These are phyloP conservation scores for Chaetomium fimeti DNA, from an alignment of 495 filamentous ascomycete species.

Conservation along the genomic window DNA sequence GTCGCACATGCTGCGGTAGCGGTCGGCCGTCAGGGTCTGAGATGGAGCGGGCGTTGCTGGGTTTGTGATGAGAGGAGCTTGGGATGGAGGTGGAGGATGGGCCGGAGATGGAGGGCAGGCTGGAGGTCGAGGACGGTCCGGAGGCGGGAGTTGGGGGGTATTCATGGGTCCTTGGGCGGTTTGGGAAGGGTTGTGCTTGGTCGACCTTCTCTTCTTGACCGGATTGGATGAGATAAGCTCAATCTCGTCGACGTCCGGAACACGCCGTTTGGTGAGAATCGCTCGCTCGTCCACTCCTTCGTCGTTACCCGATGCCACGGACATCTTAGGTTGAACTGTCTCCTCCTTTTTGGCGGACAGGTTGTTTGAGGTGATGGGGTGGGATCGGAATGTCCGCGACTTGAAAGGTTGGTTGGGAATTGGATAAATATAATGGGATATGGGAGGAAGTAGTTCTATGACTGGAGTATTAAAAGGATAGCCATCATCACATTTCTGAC, in stretches of 20 bases:
- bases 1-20: conserved; percentile 2
- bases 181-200: conserved; percentile 3
- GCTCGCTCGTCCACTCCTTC: background rate
- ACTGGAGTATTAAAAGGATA: no score
- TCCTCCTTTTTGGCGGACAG: conserved; percentile 2
- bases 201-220: conserved; percentile 39
- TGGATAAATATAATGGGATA: background rate
- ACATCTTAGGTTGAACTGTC: background rate
- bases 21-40: conserved; percentile 4
- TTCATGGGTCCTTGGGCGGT: conserved; percentile 21
- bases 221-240: conserved; percentile 47
- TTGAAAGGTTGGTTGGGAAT: no score
- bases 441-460: no score
- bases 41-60: background rate
- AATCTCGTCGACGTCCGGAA: conserved; percentile 46
- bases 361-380: background rate
- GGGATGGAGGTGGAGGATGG: background rate
- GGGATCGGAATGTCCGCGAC: background rate
- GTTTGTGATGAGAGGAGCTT: background rate
- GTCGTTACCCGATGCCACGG: background rate
- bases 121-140: background rate
- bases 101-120: no score
- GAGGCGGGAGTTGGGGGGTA: background rate
- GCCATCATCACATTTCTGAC: no score
- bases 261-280: conserved; percentile 6